Conservation (phyloP, 805 yeast genomes). For the Saccharomycopsis fibuligera region DNA sequence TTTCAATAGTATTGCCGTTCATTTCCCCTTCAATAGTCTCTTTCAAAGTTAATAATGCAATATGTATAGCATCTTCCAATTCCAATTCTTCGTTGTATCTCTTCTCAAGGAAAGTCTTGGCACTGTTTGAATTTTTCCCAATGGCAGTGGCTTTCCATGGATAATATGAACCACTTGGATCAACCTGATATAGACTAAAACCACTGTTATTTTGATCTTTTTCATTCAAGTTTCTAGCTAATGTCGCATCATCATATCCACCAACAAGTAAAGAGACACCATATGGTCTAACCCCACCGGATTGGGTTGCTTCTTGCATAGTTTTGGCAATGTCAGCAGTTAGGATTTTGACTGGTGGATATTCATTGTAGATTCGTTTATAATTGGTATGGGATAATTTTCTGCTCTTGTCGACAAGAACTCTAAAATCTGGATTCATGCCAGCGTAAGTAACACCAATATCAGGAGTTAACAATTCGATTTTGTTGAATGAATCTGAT, state of each 20-base stretch:
- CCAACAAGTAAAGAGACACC: constrained; percentile 94
- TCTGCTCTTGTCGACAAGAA: constrained; percentile 87
- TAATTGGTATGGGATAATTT: constrained; percentile 89
- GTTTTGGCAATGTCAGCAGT: constrained; percentile 93
- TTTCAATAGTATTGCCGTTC: constrained; percentile 93
- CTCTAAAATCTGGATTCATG: constrained; percentile 98
- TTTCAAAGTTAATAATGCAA: constrained; percentile 86
- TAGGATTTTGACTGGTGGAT: constrained; percentile 91
- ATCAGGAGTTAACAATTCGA: constrained; percentile 83
- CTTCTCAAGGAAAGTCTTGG: constrained; percentile 94
- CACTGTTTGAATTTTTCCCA: constrained; percentile 93
- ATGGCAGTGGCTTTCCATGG: constrained; percentile 99
- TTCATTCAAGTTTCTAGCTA: constrained; percentile 34
- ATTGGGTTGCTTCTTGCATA: constrained; percentile 98
- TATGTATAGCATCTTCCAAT: constrained; percentile 96
- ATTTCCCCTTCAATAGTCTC: constrained; percentile 98
- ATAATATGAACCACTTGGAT: constrained; percentile 95
- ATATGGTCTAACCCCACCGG: constrained; percentile 98
- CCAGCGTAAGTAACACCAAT: constrained; percentile 97
- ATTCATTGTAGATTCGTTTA: constrained; percentile 89
- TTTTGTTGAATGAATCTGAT: constrained; percentile 67
- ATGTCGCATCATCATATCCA: constrained; percentile 68
- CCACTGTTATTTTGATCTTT: constrained; percentile 27
- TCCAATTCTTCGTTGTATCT: constrained; percentile 98
- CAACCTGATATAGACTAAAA: constrained; percentile 89